Evolutionary conservation across 148 eudicot species (phyloP), one percentile per base, ranked within the genome.

Genomic region (Heliosperma pusillum): DNA sequence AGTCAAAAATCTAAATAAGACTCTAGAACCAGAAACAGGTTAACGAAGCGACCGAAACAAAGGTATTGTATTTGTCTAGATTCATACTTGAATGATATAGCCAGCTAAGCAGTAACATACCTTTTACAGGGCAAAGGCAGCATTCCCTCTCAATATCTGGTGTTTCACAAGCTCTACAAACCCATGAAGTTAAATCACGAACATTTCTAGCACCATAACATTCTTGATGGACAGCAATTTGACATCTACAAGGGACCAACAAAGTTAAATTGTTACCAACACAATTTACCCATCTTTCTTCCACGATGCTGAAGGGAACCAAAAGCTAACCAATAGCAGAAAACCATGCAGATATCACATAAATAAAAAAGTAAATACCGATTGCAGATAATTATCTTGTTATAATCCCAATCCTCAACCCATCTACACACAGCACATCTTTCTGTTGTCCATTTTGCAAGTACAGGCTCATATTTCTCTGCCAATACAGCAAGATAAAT

Each of bases 391-490:
- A 92, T 90, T 44, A 95, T 95, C 82, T 95, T 95, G 82, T 95
- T 95, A 83, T 90, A 92, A 81, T 95, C 99, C 97, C 97, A 95
- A 82, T 95, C 99, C 84, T 92, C 99, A 79, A 95, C 96, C 99
- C 99, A 95, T 81, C 97, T 88, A 75, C 99, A 95, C 27, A 95
- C 99, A 74, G 99, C 99, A 85, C 99, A 95, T 66, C 99, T 86
- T 80, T 95, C 99, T 42, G 99, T 92, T 71, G 99, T 95, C 99
- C 99, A 95, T 86, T 90, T 95, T 67, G 97, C 91, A 86, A 24
- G 68, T 45, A 95, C 94, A 76, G 97, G 96, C 77, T 92, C 93
- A 69, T 95, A 95, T 75, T 90, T 90, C 74, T 92, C 99, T 95
- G 88, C 66, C 61, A 80, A 75, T 67, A 67, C 45, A 59, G 71